Conservation (phyloP, 2,329 filamentous ascomycete genomes). For the Metarhizium rileyi region DNA sequence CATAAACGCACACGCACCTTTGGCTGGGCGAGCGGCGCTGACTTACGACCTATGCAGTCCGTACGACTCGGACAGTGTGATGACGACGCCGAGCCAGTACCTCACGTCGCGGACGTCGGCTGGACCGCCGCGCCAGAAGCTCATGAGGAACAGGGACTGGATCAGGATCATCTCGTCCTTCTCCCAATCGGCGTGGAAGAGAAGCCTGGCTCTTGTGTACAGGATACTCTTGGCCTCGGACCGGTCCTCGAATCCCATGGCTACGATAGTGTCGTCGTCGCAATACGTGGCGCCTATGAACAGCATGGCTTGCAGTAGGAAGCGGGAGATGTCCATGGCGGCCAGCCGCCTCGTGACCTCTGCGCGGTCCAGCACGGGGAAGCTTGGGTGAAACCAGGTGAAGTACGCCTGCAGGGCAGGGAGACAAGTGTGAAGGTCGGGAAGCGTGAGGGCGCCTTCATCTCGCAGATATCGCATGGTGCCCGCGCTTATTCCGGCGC, state of each 20-base stretch:
- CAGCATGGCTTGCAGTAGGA: constrained; percentile 42
- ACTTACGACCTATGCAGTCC: constrained; percentile 32
- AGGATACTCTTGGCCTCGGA: constrained; percentile 39
- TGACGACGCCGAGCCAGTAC: constrained; percentile 41
- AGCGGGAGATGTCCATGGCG: constrained; percentile 33
- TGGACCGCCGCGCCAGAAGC: constrained; percentile 44
- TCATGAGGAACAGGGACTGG: constrained; percentile 43
- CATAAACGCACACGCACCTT: neutral
- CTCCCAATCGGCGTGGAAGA: constrained; percentile 45
- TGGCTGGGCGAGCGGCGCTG: neutral
- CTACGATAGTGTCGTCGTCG: constrained; percentile 31
- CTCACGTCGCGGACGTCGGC: constrained; percentile 36
- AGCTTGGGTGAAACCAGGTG: constrained; percentile 46
- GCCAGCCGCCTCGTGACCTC: constrained; percentile 30
- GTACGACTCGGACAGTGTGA: constrained; percentile 40
- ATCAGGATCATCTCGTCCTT: constrained; percentile 38
- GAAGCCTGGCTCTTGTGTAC: constrained; percentile 38
- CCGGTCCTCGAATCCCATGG: constrained; percentile 36
- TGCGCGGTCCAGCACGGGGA: constrained; percentile 40
- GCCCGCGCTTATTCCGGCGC: constrained; percentile 32
- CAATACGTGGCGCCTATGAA: constrained; percentile 46
- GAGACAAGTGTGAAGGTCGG: constrained; percentile 30
- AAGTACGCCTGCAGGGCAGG: constrained; percentile 42
- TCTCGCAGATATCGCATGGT: constrained; percentile 39
- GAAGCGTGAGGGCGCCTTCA: constrained; percentile 34